Evolutionary conservation across 2,329 filamentous ascomycete species (phyloP), one percentile per base, ranked within the genome.

Genomic region (Aspergillus alliaceus): DNA sequence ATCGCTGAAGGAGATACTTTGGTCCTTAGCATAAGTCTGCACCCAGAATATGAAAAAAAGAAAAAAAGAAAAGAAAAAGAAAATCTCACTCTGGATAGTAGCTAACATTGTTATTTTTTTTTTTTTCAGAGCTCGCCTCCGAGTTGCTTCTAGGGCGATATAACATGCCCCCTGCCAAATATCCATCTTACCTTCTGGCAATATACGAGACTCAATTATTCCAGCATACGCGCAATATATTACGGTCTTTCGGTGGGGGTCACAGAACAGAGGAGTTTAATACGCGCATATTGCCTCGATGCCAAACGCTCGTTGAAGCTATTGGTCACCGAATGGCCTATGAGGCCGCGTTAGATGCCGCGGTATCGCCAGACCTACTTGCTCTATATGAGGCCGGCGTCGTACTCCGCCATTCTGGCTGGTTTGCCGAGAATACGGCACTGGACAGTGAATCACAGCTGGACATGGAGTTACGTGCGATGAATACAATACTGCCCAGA

Each of bases 71-170:
- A n/a, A n/a, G n/a, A n/a, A n/a, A n/a, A n/a, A n/a, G n/a, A n/a
- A n/a, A n/a, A n/a, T n/a, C n/a, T n/a, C n/a, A n/a, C n/a, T n/a
- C n/a, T n/a, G 11, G 3, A 1, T 32, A 29, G 12, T 22, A 49
- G 7, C 32, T 51, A n/a, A 53, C 12, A 12, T 15, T 14, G 27
- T 7, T 7, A 37, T n/a, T n/a, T n/a, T n/a, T n/a, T n/a, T n/a
- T n/a, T n/a, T n/a, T n/a, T n/a, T n/a, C 11, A 68, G 65, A 66
- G 24, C 59, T 67, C 4, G 66, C 60, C 6, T 58, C 63, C 6
- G 67, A 68, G 27, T 50, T 69, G 6, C 52, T 68, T 2, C 39
- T 68, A 15, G 62, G 60, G 8, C 59, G 64, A 20, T 69, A 66
- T 34, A 15, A 53, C 24, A 29, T 68, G 15, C 66, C 67, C 0